These are phyloP conservation scores for Pythium chondricola DNA, from an alignment of 352 stramenopile genomes.

Conservation along the genomic window DNA sequence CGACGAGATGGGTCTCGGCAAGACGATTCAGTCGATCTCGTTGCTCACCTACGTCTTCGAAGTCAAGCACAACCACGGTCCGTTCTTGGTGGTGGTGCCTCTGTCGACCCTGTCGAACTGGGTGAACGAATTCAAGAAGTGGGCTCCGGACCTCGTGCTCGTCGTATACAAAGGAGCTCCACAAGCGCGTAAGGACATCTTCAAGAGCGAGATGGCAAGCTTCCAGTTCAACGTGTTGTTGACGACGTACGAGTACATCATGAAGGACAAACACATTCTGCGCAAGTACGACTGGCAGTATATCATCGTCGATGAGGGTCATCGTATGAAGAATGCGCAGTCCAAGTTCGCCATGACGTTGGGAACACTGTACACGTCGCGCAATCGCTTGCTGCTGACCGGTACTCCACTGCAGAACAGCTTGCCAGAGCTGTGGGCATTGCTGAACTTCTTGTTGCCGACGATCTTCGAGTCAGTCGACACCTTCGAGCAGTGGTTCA, in stretches of 20 bases:
- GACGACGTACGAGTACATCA: slow-evolving; percentile 94
- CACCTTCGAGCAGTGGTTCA: slow-evolving; percentile 90
- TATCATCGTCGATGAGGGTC: slow-evolving; percentile 93
- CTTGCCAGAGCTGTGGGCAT: slow-evolving; percentile 89
- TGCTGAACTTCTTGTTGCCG: slow-evolving; percentile 90
- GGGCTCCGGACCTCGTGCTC: slow-evolving; percentile 94
- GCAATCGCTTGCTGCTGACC: slow-evolving; percentile 94
- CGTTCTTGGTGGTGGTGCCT: slow-evolving; percentile 97
- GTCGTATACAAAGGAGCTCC: slow-evolving; percentile 93
- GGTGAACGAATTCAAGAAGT: slow-evolving; percentile 93
- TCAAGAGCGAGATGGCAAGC: slow-evolving; percentile 75
- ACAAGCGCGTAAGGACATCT: slow-evolving; percentile 76
- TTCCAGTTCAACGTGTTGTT: slow-evolving; percentile 90
- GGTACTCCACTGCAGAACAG: slow-evolving; percentile 98
- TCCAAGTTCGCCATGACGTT: slow-evolving; percentile 89
- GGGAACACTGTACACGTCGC: slow-evolving; percentile 73
- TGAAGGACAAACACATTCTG: slow-evolving; percentile 89
- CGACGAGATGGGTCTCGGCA: slow-evolving; percentile 94
- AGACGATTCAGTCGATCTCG: slow-evolving; percentile 86
- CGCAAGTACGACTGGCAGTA: slow-evolving; percentile 90
- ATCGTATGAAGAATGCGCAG: slow-evolving; percentile 90
- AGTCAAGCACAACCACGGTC: slow-evolving; percentile 86
- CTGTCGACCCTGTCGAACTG: slow-evolving; percentile 94
- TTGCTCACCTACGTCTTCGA: slow-evolving; percentile 81
- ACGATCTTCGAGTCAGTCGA: slow-evolving; percentile 89